These are phyloP conservation scores for Bisporella sp. DNA, from an alignment of 2,329 filamentous ascomycete genomes.

Conservation along the genomic window DNA sequence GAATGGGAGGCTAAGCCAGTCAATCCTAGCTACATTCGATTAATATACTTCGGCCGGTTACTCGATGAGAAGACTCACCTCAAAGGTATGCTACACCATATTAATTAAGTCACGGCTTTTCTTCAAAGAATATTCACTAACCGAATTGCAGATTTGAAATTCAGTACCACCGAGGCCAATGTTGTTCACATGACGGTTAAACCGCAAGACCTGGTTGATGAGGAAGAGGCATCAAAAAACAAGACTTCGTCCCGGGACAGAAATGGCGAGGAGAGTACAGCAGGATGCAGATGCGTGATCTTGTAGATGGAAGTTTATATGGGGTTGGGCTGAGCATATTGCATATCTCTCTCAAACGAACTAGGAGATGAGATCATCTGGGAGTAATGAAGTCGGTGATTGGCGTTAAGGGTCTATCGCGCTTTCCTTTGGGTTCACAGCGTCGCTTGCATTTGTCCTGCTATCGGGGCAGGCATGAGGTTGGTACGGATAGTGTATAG, in stretches of 20 bases:
- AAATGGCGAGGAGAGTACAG: conserved; percentile 47
- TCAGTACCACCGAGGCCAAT: conserved; percentile 67
- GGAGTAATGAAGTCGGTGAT: too few relatives aligned
- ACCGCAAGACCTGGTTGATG: conserved; percentile 75
- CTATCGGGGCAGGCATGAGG: too few relatives aligned
- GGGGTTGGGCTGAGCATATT: too few relatives aligned
- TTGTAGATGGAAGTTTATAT: conserved; percentile 33
- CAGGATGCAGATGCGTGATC: conserved; percentile 59
- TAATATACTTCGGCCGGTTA: conserved; percentile 89
- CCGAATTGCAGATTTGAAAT: conserved; percentile 60
- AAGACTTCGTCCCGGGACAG: conserved; percentile 33
- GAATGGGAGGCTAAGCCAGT: conserved; percentile 86
- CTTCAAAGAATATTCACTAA: background rate
- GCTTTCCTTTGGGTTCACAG: too few relatives aligned
- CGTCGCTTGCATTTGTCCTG: too few relatives aligned
- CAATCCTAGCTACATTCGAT: conserved; percentile 79
- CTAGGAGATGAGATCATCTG: too few relatives aligned
- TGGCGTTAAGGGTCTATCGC: too few relatives aligned
- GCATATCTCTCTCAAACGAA: too few relatives aligned
- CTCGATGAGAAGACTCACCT: conserved; percentile 82
- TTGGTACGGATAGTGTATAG: too few relatives aligned
- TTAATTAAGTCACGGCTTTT: background rate
- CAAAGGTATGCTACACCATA: conserved; percentile 55
- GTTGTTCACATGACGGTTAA: conserved; percentile 94
- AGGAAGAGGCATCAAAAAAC: conserved; percentile 41